Conservation (phyloP, 2,329 filamentous ascomycete species). For the Penicillium italicum region DNA sequence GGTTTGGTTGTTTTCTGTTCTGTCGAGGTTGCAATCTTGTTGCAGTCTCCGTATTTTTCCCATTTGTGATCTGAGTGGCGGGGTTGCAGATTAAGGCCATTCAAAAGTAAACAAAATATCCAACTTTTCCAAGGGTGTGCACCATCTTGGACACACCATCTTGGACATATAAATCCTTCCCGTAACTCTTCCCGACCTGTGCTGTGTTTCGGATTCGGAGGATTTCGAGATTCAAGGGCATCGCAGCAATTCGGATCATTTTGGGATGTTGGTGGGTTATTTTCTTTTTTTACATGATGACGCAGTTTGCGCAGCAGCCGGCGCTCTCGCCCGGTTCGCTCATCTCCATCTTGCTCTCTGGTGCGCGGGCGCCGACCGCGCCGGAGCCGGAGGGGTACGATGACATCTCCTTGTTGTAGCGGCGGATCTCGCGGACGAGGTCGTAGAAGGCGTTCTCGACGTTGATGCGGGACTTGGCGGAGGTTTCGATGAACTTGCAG, state of each 20-base stretch:
- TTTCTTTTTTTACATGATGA: constrained; percentile 62
- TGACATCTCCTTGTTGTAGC: constrained; percentile 98
- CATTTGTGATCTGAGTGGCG: background rate
- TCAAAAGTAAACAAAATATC: constrained; percentile 2
- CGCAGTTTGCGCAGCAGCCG: constrained; percentile 81
- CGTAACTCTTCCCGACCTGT: background rate
- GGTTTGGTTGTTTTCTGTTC: constrained; percentile 13
- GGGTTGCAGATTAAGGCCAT: constrained; percentile 7
- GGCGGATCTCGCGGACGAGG: constrained; percentile 93
- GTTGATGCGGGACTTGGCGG: constrained; percentile 95
- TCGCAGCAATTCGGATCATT: constrained; percentile 1
- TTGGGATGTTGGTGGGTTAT: background rate
- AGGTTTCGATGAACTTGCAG: constrained; percentile 99
- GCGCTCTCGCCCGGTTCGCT: constrained; percentile 50
- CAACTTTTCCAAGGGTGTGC: background rate
- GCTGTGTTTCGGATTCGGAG: background rate
- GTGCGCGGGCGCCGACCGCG: constrained; percentile 58
- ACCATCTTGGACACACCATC: background rate
- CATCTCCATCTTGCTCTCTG: constrained; percentile 71
- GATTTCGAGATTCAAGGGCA: background rate
- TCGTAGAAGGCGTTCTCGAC: constrained; percentile 99
- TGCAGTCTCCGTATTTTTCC: constrained; percentile 4
- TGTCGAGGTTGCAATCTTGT: constrained; percentile 16
- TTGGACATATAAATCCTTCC: background rate
- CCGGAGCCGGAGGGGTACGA: constrained; percentile 70